phyloP scores from a whole-genome alignment of 2,329 filamentous ascomycete species.

The Lanzia echinophila region DNA sequence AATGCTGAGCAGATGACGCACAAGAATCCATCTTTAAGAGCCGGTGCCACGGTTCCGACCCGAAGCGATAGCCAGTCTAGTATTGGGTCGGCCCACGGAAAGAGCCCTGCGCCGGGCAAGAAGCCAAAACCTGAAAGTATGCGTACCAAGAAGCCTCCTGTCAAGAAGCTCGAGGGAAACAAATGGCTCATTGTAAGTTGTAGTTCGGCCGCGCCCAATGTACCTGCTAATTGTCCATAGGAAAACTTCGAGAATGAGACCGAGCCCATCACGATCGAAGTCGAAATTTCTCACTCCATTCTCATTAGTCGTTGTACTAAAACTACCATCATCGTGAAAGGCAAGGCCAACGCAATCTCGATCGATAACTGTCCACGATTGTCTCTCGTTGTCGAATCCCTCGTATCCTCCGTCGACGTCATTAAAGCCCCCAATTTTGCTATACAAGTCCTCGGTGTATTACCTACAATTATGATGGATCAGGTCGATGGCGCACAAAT shows the following conservation, averaged over 20 bases:
- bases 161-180: conserved; percentile 75
- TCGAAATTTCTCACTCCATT: conserved; percentile 77
- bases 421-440: conserved; percentile 95
- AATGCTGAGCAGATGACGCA: conserved; percentile 96
- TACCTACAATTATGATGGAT: conserved; percentile 86
- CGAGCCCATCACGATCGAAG: conserved; percentile 72
- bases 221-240: conserved; percentile 34
- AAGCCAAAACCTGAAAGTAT: conserved; percentile 82
- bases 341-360: conserved; percentile 95
- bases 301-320: conserved; percentile 90
- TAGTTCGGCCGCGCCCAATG: not conserved
- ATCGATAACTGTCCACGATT: conserved; percentile 83
- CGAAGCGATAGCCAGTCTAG: conserved; percentile 46
- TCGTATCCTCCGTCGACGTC: conserved; percentile 87
- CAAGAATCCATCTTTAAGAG: conserved; percentile 86
- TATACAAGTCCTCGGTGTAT: conserved; percentile 77
- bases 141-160: conserved; percentile 74
- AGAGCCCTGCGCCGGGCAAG: conserved; percentile 82
- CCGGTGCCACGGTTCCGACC: conserved; percentile 61
- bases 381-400: conserved; percentile 79
- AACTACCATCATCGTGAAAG: conserved; percentile 79
- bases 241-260: conserved; percentile 83
- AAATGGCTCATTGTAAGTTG: conserved; percentile 80
- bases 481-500: conserved; percentile 86
- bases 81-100: conserved; percentile 52